Conservation (phyloP, 306 rosid genomes). For the Rosa rugosa region DNA sequence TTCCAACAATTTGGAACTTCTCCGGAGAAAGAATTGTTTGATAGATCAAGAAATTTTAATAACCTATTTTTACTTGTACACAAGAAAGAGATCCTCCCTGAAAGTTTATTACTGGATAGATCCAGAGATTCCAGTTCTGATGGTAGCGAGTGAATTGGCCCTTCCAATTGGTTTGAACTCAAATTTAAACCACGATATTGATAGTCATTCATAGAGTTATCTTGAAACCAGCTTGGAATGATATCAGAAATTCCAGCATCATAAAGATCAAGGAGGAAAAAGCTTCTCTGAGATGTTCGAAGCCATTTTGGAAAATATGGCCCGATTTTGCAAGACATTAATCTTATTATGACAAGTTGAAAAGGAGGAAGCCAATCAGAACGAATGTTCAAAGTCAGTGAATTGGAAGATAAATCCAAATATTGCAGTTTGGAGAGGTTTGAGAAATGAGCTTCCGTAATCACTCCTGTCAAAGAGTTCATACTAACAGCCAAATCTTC, state of each 20-base stretch:
- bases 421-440: fast-evolving
- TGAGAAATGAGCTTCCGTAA: not conserved
- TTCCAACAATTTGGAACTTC: not conserved
- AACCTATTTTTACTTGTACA: not conserved
- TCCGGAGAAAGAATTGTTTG: not conserved
- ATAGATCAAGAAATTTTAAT: not conserved
- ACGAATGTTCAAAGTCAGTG: not conserved
- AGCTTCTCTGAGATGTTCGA: not conserved
- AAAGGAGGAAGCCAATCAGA: conserved; percentile 4
- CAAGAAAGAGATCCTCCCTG: not conserved
- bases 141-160: not conserved
- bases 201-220: not conserved
- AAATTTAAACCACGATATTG: too few relatives aligned
- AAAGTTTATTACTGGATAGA: not conserved
- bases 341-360: fast-evolving
- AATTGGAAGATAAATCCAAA: not conserved
- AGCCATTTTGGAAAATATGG: not conserved
- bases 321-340: not conserved
- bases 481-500: fast-evolving
- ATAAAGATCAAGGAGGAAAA: not conserved
- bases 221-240: conserved; percentile 6
- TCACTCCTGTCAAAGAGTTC: not conserved
- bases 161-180: not conserved
- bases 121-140: not conserved
- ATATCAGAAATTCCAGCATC: not conserved